Base-by-base conservation (phyloP, 257 asterid species). In the Salvia hispanica region DNA sequence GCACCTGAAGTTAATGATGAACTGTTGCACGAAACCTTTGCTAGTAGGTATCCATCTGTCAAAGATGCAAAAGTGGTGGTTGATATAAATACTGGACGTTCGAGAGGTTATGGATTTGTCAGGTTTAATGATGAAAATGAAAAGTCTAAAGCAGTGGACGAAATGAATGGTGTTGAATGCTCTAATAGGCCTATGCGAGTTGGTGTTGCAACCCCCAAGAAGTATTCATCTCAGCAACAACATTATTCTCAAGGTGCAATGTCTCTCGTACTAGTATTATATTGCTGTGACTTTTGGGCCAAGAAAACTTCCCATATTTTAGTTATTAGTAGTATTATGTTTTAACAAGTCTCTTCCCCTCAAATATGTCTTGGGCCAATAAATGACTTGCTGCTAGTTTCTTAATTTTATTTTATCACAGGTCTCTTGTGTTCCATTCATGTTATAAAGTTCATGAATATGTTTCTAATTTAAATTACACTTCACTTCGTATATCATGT, bases 71-170 rank as follows among this genome's bases (percentile, higher is more conserved):
- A 91, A 78, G 97, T 91, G 42, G 97, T 91, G 15, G 80, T 89
- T 70, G 97, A 91, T 85, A 45, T 83, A 42, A 84, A 75, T 64
- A 83, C 92, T 25, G 96, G 97, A 10, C 93, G 95, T 54, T 71
- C 95, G n/a, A 91, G 88, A 76, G 96, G 97, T 55, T 91, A 86
- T 78, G 97, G 96, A 47, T 91, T 91, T 85, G 97, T 91, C 47
- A 87, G 91, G 82, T 91, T 91, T 71, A 85, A 81, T 45, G 96
- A 91, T 81, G 97, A 88, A 78, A 86, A 66, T 73, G 96, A 88
- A 75, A 85, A 81, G 83, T 67, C 91, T 25, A 80, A 62, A 54
- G 96, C 97, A 37, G 83, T 91, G 85, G 78, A 87, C 51, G 97
- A 91, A 74, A 91, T 91, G 97, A 86, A 91, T 73, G 97, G 97